Evolutionary conservation across 2,329 filamentous ascomycete species (phyloP), one percentile per base, ranked within the genome.

Genomic region (Colletotrichum sp.): DNA sequence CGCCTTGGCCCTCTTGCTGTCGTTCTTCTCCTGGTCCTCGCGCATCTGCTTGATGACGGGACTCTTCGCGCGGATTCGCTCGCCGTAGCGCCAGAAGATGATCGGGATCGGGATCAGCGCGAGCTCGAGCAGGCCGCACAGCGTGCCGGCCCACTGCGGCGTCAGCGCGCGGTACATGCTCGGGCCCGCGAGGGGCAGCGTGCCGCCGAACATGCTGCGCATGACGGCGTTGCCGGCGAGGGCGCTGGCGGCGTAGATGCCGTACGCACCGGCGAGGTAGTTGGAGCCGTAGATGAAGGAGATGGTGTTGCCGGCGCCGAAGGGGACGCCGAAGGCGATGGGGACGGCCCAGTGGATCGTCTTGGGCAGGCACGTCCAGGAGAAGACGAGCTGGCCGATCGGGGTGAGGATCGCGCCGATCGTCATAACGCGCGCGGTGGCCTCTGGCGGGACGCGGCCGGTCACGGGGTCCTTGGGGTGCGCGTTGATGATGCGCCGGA

Each of bases 261-360:
- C 93, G 77, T 97, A 74, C 8, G 92, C 91, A 62, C 93, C 89
- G 0, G 94, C 94, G 5, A 98, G 85, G 80, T 97, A 98, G 78
- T 95, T 97, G 8, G 89, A 90, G 0, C 92, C 90, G 79, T 97
- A 97, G 79, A 97, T 96, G 84, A 97, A 97, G 47, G 94, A 91
- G 4, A 92, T 88, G 11, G 90, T 92, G 78, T 96, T 97, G 0
- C 95, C 95, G 0, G 90, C 87, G 12, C 94, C 94, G 78, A 97
- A 97, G 0, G 93, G 93, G 8, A 97, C 89, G 1, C 95, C 94
- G 2, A 94, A 94, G 0, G 94, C 85, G 63, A 97, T 93, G 2
- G 94, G 93, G 24, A 91, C 87, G n/a, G 95, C 91, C 93, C 94
- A 97, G 81, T 95, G 95, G 36, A 97, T 94, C 6, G 90, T 89